Percentiles rank a stretch among this genome's conserved stretches.
These are phyloP conservation scores for Paspalum vaginatum DNA, from an alignment of 176 grass and related monocot species.

Conservation along the genomic window DNA sequence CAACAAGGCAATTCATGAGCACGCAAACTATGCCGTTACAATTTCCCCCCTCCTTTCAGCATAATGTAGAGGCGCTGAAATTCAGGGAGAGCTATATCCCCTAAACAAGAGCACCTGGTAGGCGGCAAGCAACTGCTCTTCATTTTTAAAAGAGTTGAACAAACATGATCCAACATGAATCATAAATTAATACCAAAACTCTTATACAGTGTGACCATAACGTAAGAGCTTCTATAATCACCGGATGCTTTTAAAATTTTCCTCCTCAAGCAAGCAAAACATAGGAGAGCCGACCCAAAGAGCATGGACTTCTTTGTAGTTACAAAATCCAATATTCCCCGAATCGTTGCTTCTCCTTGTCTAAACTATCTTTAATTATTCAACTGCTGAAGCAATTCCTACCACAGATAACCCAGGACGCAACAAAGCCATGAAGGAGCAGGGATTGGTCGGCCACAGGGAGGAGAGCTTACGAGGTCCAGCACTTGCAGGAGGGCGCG, in stretches of 20 bases:
- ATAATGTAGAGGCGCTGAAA: neutral
- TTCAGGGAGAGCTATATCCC: neutral
- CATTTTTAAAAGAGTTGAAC: neutral
- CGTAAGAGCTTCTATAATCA: neutral
- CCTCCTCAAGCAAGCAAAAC: neutral
- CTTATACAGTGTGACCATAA: neutral
- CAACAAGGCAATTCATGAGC: neutral
- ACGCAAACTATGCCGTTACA: no score
- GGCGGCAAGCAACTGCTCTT: neutral
- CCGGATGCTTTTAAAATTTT: neutral
- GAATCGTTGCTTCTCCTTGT: neutral
- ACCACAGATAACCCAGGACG: neutral
- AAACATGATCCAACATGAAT: neutral
- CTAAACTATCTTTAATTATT: neutral
- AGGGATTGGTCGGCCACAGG: neutral
- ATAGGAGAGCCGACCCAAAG: neutral
- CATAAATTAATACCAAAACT: neutral
- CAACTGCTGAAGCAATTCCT: neutral
- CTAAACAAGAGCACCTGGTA: neutral
- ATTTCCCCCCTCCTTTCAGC: no score
- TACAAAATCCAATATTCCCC: neutral
- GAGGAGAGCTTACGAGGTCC: conserved; percentile 63
- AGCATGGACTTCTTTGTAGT: neutral
- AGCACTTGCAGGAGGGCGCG: conserved; percentile 77
- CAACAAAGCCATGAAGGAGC: neutral